Conservation (phyloP, 1,284 basidiomycete genomes). For the Boletus calvinii region DNA sequence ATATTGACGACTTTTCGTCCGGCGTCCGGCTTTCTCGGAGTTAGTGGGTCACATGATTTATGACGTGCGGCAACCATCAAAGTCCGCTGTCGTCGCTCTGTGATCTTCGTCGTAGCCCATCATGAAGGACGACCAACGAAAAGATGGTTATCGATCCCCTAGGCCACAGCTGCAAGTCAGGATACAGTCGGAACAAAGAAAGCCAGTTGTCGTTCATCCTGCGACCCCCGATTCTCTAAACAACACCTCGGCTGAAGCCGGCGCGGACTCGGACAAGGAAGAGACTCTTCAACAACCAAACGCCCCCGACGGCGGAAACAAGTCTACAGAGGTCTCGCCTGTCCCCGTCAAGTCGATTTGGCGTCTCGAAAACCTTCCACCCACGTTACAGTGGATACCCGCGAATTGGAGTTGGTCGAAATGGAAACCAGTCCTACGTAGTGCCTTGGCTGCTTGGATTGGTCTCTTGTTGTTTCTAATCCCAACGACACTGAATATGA, state of each 20-base stretch:
- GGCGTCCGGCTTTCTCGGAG: no score
- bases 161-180: conserved; percentile 13
- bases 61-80: no score
- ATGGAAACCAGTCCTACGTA: conserved; percentile 65
- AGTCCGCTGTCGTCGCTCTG: no score
- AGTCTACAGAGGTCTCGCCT: not conserved
- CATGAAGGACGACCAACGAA: conserved; percentile 14
- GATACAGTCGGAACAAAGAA: not conserved
- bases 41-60: no score
- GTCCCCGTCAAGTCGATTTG: not conserved
- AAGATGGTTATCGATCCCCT: not conserved
- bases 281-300: not conserved
- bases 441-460: conserved; percentile 64
- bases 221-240: not conserved
- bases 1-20: no score
- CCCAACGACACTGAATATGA: conserved; percentile 43
- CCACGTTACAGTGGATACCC: conserved; percentile 52
- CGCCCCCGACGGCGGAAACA: not conserved
- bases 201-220: not conserved
- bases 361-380: conserved; percentile 21
- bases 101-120: no score
- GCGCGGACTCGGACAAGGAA: conserved; percentile 2
- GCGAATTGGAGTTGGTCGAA: conserved; percentile 57
- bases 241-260: not conserved
- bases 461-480: conserved; percentile 65